A percentile compares a stretch with the other conserved stretches of the same genome.
phyloP scores from a whole-genome alignment of 371 early-diverging fungal species.

The Lichtheimia hyalospora region DNA sequence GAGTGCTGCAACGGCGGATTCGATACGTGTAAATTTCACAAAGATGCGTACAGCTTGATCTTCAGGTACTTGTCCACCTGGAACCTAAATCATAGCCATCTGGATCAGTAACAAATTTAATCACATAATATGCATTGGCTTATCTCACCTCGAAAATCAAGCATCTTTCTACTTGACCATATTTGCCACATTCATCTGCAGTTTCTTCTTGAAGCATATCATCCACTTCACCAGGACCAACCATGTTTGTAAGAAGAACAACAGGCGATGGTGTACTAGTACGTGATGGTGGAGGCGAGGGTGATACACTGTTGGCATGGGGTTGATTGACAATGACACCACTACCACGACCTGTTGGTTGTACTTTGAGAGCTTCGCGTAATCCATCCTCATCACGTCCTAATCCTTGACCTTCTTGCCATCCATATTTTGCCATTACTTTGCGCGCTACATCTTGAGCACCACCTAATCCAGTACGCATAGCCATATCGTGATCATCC shows the following conservation, averaged over 20 bases:
- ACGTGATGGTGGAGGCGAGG: background rate
- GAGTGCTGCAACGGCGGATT: slow-evolving; percentile 59
- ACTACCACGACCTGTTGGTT: slow-evolving; percentile 29
- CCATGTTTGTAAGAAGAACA: slow-evolving; percentile 63
- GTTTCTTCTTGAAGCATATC: slow-evolving; percentile 75
- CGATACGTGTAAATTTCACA: slow-evolving; percentile 58
- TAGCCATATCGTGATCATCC: slow-evolving; percentile 9
- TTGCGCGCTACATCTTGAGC: slow-evolving; percentile 35
- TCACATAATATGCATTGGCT: background rate
- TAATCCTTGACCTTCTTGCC: slow-evolving; percentile 47
- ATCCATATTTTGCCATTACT: slow-evolving; percentile 37
- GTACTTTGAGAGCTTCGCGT: slow-evolving; percentile 31
- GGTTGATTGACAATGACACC: slow-evolving; percentile 29
- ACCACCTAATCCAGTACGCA: slow-evolving; percentile 11
- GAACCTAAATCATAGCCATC: slow-evolving; percentile 21
- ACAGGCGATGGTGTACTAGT: slow-evolving; percentile 28
- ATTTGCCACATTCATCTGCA: slow-evolving; percentile 74
- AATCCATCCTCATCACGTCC: slow-evolving; percentile 39
- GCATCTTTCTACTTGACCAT: slow-evolving; percentile 70
- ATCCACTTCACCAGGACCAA: slow-evolving; percentile 74
- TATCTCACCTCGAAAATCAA: slow-evolving; percentile 62
- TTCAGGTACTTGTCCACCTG: slow-evolving; percentile 51
- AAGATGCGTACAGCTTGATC: slow-evolving; percentile 73
- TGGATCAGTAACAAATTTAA: background rate
- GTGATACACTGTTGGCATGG: background rate